Evolutionary conservation across 257 asterid species (phyloP).

Genomic region (Solanum sejunctum): DNA sequence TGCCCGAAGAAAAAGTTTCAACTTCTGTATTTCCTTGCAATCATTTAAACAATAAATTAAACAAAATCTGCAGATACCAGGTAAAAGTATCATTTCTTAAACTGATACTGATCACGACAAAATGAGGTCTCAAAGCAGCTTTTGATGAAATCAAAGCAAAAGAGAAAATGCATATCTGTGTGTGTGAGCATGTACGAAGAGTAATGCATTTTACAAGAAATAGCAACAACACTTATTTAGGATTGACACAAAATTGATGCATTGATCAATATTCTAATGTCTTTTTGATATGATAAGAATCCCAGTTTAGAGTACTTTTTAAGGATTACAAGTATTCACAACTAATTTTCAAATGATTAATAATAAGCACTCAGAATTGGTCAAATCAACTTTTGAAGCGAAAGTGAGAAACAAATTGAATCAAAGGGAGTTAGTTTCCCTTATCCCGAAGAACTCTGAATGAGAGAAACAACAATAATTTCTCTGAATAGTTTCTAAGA

Average conservation of each 20-base stretch:
- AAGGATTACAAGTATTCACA: neutral
- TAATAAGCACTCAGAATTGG: neutral
- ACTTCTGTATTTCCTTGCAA: neutral
- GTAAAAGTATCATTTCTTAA: neutral
- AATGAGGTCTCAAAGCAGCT: neutral
- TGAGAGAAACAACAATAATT: neutral
- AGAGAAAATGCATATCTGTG: neutral
- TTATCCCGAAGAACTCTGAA: neutral
- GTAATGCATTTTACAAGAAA: neutral
- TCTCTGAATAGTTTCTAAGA: neutral
- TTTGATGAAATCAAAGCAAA: neutral
- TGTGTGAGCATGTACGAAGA: neutral
- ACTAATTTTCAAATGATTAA: neutral
- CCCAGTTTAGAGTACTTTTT: neutral
- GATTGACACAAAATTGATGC: neutral
- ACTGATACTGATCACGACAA: neutral
- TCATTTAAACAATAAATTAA: neutral
- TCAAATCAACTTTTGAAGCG: neutral
- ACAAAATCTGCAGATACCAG: neutral
- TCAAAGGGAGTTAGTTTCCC: neutral
- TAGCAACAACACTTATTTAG: neutral
- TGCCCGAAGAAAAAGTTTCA: neutral
- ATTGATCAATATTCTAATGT: neutral
- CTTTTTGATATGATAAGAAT: neutral
- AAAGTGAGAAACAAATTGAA: neutral